Conservation (phyloP, 2,329 filamentous ascomycete species). For the Xylariaceae sp. region DNA sequence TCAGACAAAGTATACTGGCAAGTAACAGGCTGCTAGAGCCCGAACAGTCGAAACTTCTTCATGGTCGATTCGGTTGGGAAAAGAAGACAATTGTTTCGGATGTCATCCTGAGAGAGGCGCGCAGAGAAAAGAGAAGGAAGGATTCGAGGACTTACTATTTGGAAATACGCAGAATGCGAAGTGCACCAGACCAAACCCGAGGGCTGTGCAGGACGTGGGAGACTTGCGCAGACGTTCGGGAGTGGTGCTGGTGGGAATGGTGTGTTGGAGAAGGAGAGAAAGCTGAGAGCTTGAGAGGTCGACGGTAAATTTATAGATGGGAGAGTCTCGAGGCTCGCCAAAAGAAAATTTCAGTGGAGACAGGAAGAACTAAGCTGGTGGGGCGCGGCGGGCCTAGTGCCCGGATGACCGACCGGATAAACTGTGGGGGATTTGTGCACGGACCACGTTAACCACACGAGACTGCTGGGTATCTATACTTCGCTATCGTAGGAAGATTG, state of each 20-base stretch:
- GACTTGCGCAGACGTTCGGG: too few relatives aligned
- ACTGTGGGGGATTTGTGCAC: neutral
- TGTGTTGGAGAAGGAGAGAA: neutral
- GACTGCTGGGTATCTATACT: neutral
- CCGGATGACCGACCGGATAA: neutral
- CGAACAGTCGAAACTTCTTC: slow-evolving; percentile 66
- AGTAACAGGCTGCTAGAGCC: slow-evolving; percentile 72
- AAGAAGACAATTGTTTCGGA: slow-evolving; percentile 67
- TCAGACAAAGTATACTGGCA: slow-evolving; percentile 87
- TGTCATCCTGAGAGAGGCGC: slow-evolving; percentile 62
- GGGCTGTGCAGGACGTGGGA: too few relatives aligned
- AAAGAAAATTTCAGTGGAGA: slow-evolving; percentile 14
- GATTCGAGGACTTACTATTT: slow-evolving; percentile 7
- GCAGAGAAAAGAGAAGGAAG: neutral
- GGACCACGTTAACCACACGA: too few relatives aligned
- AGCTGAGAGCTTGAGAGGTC: neutral
- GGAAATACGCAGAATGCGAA: too few relatives aligned
- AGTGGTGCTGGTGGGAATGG: too few relatives aligned
- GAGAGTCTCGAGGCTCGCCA: neutral
- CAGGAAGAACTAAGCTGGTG: neutral
- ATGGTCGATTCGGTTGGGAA: slow-evolving; percentile 85
- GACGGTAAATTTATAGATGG: slow-evolving; percentile 9
- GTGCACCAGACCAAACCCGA: too few relatives aligned
- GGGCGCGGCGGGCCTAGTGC: too few relatives aligned
- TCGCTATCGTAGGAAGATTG: neutral